Base-by-base conservation (phyloP, 1,284 basidiomycete genomes). In the Marasmius fiardii region DNA sequence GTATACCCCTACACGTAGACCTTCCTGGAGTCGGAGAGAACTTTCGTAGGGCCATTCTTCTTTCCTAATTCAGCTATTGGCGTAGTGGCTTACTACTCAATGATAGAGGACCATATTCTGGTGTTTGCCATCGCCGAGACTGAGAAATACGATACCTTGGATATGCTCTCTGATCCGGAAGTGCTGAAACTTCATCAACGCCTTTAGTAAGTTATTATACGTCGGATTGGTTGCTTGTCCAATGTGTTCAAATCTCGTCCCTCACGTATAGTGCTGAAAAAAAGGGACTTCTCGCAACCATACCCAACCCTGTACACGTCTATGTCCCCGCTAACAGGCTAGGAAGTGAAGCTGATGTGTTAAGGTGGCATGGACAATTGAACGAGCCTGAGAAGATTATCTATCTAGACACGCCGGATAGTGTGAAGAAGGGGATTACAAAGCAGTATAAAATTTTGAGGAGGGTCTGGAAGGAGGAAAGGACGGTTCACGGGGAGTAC, bases 1-100 rank as follows among this genome's bases (percentile, higher is more conserved):
- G 24, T 6, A 53, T 53, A 5, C 52, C 39, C 5, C 16, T 21
- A 1, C 21, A 43, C 14, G 23, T 43, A 14, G 52, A 53, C 12
- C 28, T 53, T 1, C 52, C 52, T 44, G 39, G 39, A 3, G 52
- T 53, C 26, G 52, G 52, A 31, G 52, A 41, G 31, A 53, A 53
- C 16, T 41, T 53, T 14, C 47, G 47, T 49, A 20, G 8, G 47
- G 16, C n/a, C 10, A 4, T 44, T 23, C 21, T 26, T 14, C 11
- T 16, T 1, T 49, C 8, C 47, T 16, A n/a, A n/a, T 49, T 33
- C 5, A n/a, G 2, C 16, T 20, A 33, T 33, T 12, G 14, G 1
- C 12, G 5, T 3, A 33, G 14, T 16, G n/a, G n/a, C n/a, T 41
- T 7, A n/a, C 39, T n/a, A 18, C 33, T 7, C 26, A 31, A 11